phyloP scores from a whole-genome alignment of 768 basidiomycete genomes.

The Fibroporia radiculosa region DNA sequence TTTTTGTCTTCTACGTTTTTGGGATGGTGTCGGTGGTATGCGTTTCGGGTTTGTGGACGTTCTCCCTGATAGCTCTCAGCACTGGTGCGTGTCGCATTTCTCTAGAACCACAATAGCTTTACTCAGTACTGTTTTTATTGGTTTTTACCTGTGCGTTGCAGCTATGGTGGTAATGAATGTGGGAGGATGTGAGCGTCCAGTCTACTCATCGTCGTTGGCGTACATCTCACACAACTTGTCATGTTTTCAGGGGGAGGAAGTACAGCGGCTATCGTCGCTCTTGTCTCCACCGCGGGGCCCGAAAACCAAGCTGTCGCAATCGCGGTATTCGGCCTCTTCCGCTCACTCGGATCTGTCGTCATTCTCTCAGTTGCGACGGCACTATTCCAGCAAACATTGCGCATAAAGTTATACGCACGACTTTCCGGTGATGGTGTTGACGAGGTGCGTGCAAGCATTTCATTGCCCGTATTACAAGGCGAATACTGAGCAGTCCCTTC shows the following conservation, averaged over 20 bases:
- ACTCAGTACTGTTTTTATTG: too few relatives aligned
- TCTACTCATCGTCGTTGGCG: too few relatives aligned
- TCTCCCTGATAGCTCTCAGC: conserved; percentile 31
- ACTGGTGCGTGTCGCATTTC: conserved; percentile 31
- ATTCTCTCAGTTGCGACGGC: conserved; percentile 51
- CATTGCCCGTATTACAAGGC: background rate
- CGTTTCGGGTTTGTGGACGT: conserved; percentile 31
- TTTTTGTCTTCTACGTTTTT: conserved; percentile 30
- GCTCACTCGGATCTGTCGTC: conserved; percentile 52
- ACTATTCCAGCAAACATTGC: conserved; percentile 42
- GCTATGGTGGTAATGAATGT: conserved; percentile 15
- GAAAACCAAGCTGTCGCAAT: conserved; percentile 60
- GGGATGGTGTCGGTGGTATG: conserved; percentile 33
- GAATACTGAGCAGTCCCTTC: too few relatives aligned
- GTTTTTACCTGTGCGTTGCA: conserved; percentile 1
- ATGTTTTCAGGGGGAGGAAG: conserved; percentile 36
- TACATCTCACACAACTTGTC: too few relatives aligned
- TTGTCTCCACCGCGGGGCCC: conserved; percentile 56
- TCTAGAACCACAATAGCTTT: background rate
- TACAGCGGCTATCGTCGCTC: conserved; percentile 49
- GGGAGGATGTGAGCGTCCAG: conserved; percentile 19
- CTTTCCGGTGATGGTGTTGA: conserved; percentile 36
- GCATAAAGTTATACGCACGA: conserved; percentile 32
- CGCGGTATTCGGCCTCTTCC: conserved; percentile 64
- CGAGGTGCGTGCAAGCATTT: conserved; percentile 45